phyloP scores from a whole-genome alignment of 345 rosid species.

The Durio zibethinus region DNA sequence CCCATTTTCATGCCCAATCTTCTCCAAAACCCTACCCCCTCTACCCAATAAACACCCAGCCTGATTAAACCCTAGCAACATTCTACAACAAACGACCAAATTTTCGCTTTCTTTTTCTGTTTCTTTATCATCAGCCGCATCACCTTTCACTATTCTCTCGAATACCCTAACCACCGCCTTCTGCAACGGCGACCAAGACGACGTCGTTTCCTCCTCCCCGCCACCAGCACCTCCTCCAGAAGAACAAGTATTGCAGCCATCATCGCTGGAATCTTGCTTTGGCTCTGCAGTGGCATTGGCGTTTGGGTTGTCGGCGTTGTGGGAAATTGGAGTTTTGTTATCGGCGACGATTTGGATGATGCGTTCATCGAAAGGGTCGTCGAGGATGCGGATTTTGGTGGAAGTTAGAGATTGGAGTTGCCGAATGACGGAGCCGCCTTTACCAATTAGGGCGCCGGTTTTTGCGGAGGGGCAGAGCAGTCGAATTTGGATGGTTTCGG shows the following conservation, averaged over 20 bases:
- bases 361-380: slow-evolving; percentile 43
- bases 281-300: slow-evolving; percentile 16
- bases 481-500: slow-evolving; percentile 30
- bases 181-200: slow-evolving; percentile 38
- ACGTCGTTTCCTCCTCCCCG: slow-evolving; percentile 3
- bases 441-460: slow-evolving; percentile 41
- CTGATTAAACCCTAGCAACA: slow-evolving; percentile 48
- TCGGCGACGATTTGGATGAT: slow-evolving; percentile 35
- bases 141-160: slow-evolving; percentile 58
- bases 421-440: slow-evolving; percentile 43
- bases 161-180: slow-evolving; percentile 57
- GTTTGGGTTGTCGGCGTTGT: slow-evolving; percentile 14
- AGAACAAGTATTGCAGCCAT: slow-evolving; percentile 3
- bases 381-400: slow-evolving; percentile 43
- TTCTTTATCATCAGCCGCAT: slow-evolving; percentile 33
- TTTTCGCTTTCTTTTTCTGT: slow-evolving; percentile 31
- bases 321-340: background rate
- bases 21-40: slow-evolving; percentile 54
- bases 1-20: slow-evolving; percentile 49
- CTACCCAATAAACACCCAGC: slow-evolving; percentile 38
- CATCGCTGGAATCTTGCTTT: slow-evolving; percentile 19
- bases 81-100: slow-evolving; percentile 43
- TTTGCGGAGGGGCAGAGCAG: slow-evolving; percentile 35
- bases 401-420: slow-evolving; percentile 39
- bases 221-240: background rate